These are phyloP conservation scores for Scutellaria galericulata DNA, from an alignment of 257 asterid genomes.

Conservation along the genomic window DNA sequence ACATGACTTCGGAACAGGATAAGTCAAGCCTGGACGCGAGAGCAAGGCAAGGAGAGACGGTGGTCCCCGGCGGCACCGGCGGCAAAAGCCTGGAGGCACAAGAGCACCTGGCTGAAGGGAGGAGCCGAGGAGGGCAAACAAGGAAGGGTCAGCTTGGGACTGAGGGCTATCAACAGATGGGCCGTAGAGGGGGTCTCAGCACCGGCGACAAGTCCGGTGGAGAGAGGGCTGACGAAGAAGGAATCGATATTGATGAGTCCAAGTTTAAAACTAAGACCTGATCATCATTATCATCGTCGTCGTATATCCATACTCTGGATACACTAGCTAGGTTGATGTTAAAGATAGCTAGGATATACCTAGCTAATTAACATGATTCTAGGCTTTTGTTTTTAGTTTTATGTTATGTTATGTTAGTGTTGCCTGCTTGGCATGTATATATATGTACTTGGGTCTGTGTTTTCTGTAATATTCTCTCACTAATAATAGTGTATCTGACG, in stretches of 20 bases:
- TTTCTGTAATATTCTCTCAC: no score
- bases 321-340: no score
- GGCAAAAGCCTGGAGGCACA: slow-evolving; percentile 68
- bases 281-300: no score
- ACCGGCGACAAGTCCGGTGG: slow-evolving; percentile 49
- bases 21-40: slow-evolving; percentile 48
- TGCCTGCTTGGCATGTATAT: no score
- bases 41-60: slow-evolving; percentile 67
- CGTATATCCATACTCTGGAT: no score
- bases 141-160: slow-evolving; percentile 62
- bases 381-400: no score
- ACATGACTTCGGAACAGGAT: slow-evolving; percentile 53
- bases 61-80: slow-evolving; percentile 69
- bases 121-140: slow-evolving; percentile 70
- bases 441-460: no score
- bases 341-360: no score
- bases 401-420: no score
- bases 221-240: slow-evolving; percentile 53
- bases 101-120: slow-evolving; percentile 71
- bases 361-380: neutral
- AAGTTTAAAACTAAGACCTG: slow-evolving; percentile 44
- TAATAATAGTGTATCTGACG: no score
- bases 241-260: slow-evolving; percentile 57
- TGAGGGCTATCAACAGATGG: slow-evolving; percentile 67
- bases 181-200: slow-evolving; percentile 63